Conservation (phyloP, 148 eudicot species). For the Diospyros lotus region DNA sequence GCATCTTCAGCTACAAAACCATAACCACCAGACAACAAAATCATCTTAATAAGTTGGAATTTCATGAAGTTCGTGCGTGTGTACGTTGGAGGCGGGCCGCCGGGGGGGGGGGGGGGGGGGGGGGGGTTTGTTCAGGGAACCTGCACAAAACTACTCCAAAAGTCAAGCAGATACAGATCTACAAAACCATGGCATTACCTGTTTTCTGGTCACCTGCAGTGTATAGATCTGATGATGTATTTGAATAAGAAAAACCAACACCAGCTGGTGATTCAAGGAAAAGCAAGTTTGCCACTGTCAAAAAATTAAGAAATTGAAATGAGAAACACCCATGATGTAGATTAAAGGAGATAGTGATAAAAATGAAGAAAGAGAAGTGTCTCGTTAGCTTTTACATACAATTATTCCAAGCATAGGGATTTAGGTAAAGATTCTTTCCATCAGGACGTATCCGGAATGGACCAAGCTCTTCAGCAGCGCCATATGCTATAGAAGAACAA, state of each 20-base stretch:
- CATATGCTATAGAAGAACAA: constrained; percentile 92
- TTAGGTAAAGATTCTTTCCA: constrained; percentile 59
- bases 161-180: not conserved
- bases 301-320: constrained; percentile 13
- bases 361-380: not conserved
- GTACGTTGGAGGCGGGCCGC: no score
- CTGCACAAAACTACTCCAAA: not conserved
- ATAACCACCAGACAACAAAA: constrained; percentile 12
- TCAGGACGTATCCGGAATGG: constrained; percentile 67
- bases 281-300: constrained; percentile 87
- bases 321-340: not conserved
- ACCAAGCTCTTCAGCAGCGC: constrained; percentile 93
- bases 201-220: constrained; percentile 67
- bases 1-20: constrained; percentile 73
- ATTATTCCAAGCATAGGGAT: constrained; percentile 85
- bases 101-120: no score
- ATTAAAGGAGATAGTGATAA: not conserved
- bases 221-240: constrained; percentile 68
- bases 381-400: constrained; percentile 35
- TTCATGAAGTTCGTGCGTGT: not conserved
- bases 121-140: no score
- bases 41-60: not conserved
- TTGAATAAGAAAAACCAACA: constrained; percentile 86
- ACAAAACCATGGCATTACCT: constrained; percentile 33
- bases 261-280: constrained; percentile 96